Evolutionary conservation across 805 yeast genomes (phyloP).

Genomic region (Saturnispora quitensis): DNA sequence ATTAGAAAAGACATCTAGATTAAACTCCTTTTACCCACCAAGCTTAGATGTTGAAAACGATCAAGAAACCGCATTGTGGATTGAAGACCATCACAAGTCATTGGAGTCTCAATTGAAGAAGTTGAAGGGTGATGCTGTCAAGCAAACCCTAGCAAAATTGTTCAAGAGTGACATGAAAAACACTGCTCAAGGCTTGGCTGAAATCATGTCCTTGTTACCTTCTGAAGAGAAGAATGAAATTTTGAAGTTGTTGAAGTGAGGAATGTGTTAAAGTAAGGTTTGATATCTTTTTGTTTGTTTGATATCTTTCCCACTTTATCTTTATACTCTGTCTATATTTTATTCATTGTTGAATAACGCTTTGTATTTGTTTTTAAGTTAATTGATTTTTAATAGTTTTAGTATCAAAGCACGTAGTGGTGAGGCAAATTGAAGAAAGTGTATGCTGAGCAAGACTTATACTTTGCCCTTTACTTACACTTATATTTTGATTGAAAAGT

Average conservation of each 20-base stretch:
- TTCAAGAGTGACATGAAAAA: constrained; percentile 44
- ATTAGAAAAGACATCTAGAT: constrained; percentile 76
- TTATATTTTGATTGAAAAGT: not conserved
- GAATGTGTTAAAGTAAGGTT: not conserved
- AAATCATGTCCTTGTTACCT: constrained; percentile 42
- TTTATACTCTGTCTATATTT: not conserved
- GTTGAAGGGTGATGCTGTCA: constrained; percentile 57
- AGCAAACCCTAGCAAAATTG: constrained; percentile 52
- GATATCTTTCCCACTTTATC: constrained; percentile 9
- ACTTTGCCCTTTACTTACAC: not conserved
- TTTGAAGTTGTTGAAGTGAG: constrained; percentile 23
- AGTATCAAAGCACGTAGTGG: not conserved
- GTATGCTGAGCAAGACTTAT: constrained; percentile 3
- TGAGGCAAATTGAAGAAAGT: not conserved
- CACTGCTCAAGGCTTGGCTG: constrained; percentile 48
- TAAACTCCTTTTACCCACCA: constrained; percentile 78
- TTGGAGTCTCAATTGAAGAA: constrained; percentile 54
- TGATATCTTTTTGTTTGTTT: constrained; percentile 1
- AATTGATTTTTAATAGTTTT: not conserved
- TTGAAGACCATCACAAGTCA: constrained; percentile 64
- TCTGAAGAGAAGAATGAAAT: constrained; percentile 44
- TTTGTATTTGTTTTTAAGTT: not conserved
- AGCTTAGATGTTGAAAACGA: constrained; percentile 64
- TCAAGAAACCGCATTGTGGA: constrained; percentile 72
- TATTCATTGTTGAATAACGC: not conserved